Evolutionary conservation across 352 stramenopile genomes (phyloP), one percentile per base, ranked within the genome.

Genomic region (Peronospora destructor): DNA sequence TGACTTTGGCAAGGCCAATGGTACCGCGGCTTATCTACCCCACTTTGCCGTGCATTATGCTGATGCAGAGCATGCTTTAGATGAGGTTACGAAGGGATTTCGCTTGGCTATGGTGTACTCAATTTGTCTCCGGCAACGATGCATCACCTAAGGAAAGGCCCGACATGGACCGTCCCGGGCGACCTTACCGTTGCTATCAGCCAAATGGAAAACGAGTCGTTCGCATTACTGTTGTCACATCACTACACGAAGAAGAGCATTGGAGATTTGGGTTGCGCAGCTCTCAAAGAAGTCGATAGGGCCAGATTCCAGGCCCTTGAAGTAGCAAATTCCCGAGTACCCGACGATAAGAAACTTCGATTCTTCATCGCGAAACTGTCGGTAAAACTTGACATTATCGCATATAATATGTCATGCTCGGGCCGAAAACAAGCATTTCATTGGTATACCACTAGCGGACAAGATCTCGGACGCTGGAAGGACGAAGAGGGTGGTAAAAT

Each of bases 21-120:
- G 37, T 1, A 56, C 47, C 0, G 53, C 53, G 2, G 17, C 59
- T 0, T 66, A 37, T 17, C n/a, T 25, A 0, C 14, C 44, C 0
- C 53, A 66, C 6, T 66, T 53, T 16, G 58, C 58, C 0, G 47
- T 62, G 5, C 58, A 66, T 33, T 66, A 62, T n/a, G 45, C 50
- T 4, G 50, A 64, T 21, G 56, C 56, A 5, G 39, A 53, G n/a
- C 51, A 65, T 34, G 9, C 45, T 2, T 25, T 65, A 9, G 40
- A 65, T 12, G 21, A 33, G 25, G 45, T 65, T 21, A 61, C 32
- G 16, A 56, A 49, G 10, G 51, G 45, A 2, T 57, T 45, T 46
- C 45, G 57, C 0, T 34, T 57, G 9, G 46, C 17, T 0, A 19
- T 66, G 25, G 52, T 66, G 4, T 66, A 61, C 37, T 66, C 58